Percentiles rank a stretch among this genome's conserved stretches.
These are phyloP conservation scores for Phyllosticta citrichinensis DNA, from an alignment of 2,329 filamentous ascomycete genomes.

Conservation along the genomic window DNA sequence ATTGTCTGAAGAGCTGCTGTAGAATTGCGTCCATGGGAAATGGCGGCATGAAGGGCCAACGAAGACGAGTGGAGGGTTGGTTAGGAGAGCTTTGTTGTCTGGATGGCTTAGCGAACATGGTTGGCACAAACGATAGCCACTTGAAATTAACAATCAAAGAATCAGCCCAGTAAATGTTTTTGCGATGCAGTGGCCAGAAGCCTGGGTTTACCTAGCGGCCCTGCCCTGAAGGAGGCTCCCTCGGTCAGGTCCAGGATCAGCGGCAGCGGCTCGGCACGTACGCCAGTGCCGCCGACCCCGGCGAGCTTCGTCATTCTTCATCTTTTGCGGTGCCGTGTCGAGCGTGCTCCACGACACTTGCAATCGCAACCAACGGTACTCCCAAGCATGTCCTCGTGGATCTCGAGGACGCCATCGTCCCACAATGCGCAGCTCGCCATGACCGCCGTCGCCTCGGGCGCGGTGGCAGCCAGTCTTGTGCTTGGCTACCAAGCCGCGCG, in stretches of 20 bases:
- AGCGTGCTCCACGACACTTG: neutral
- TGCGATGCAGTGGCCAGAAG: neutral
- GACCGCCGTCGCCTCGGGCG: conserved; percentile 52
- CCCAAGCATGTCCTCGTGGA: conserved; percentile 35
- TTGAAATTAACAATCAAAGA: neutral
- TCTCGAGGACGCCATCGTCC: conserved; percentile 33
- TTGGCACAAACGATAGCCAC: neutral
- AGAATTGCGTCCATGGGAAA: neutral
- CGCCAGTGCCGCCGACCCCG: neutral
- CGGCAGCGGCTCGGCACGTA: neutral
- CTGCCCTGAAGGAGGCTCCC: neutral
- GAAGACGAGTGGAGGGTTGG: neutral
- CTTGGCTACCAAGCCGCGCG: conserved; percentile 47
- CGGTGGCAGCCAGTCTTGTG: conserved; percentile 42
- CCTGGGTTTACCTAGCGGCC: neutral
- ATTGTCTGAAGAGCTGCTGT: neutral
- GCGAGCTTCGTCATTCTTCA: neutral
- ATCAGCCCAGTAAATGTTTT: neutral
- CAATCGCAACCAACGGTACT: neutral
- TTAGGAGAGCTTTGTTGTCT: neutral
- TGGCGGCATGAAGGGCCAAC: neutral
- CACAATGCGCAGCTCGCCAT: conserved; percentile 54
- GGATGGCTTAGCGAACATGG: neutral
- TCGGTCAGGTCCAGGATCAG: neutral
- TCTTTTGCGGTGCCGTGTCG: neutral